phyloP scores from a whole-genome alignment of 2,329 filamentous ascomycete genomes.

The Calonectria montana region DNA sequence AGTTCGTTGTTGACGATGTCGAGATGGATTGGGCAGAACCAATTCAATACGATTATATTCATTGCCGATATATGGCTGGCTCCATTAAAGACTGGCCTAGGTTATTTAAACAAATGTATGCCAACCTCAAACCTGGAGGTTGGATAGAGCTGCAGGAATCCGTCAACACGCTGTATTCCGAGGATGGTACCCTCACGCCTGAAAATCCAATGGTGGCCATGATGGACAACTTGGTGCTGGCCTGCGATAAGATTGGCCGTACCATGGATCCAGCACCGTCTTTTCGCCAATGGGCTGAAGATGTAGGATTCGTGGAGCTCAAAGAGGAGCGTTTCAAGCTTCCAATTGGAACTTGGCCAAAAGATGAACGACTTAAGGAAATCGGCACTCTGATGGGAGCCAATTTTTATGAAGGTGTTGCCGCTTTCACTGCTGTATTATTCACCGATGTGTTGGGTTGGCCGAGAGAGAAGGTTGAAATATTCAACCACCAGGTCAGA shows the following conservation, averaged over 20 bases:
- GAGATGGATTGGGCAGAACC: slow-evolving; percentile 63
- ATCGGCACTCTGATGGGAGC: slow-evolving; percentile 46
- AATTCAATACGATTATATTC: slow-evolving; percentile 47
- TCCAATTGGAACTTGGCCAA: slow-evolving; percentile 38
- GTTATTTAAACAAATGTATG: slow-evolving; percentile 34
- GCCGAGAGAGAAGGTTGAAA: slow-evolving; percentile 57
- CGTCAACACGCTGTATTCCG: slow-evolving; percentile 50
- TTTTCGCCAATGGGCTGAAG: slow-evolving; percentile 43
- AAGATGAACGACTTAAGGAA: background rate
- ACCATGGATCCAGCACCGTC: slow-evolving; percentile 45
- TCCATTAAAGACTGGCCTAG: slow-evolving; percentile 36
- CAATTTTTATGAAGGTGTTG: slow-evolving; percentile 51
- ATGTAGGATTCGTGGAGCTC: slow-evolving; percentile 51
- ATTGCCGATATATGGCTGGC: slow-evolving; percentile 49
- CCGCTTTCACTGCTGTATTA: slow-evolving; percentile 52
- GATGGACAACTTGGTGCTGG: slow-evolving; percentile 36
- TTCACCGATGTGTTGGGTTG: slow-evolving; percentile 52
- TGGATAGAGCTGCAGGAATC: slow-evolving; percentile 61
- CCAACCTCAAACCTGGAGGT: slow-evolving; percentile 57
- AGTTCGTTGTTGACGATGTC: slow-evolving; percentile 69
- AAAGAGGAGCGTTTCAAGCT: slow-evolving; percentile 47
- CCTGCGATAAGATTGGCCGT: slow-evolving; percentile 44
- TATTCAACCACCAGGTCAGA: slow-evolving; percentile 43
- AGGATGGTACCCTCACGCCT: slow-evolving; percentile 51
- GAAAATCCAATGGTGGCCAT: slow-evolving; percentile 50